Evolutionary conservation across 345 rosid genomes (phyloP).

Genomic region (Capsella bursapastoris): DNA sequence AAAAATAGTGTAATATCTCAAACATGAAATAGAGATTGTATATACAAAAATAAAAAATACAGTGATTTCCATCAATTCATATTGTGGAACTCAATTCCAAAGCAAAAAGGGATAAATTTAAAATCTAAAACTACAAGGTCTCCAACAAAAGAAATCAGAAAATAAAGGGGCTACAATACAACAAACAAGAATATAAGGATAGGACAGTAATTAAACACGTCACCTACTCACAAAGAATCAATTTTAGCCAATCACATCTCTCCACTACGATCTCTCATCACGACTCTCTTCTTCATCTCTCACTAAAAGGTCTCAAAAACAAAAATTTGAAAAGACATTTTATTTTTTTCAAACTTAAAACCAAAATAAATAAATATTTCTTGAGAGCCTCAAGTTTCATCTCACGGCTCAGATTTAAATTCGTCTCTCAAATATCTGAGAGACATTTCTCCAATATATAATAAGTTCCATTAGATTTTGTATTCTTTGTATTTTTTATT

Average conservation of each 20-base stretch:
- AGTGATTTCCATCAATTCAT: neutral
- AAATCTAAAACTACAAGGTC: conserved; percentile 9
- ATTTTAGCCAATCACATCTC: conserved; percentile 54
- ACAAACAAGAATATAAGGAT: conserved; percentile 20
- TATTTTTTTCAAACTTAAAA: conserved; percentile 6
- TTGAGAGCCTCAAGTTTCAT: conserved; percentile 47
- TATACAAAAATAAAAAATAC: no score
- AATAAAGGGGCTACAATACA: neutral
- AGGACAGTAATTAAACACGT: conserved; percentile 57
- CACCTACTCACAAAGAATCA: conserved; percentile 45
- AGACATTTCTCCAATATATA: neutral
- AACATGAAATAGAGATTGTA: no score
- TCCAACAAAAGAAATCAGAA: neutral
- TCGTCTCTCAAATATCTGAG: conserved; percentile 35
- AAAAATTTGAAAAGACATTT: neutral
- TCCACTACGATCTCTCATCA: conserved; percentile 46
- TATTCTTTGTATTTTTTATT: conserved; percentile 18
- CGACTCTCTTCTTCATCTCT: neutral
- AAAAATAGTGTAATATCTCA: no score
- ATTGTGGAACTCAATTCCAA: neutral
- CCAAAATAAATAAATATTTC: neutral
- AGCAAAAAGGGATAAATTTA: neutral
- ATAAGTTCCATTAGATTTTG: conserved; percentile 17
- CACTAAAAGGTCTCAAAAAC: neutral
- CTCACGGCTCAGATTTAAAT: conserved; percentile 41